Percentiles rank a stretch among this genome's conserved stretches.
Conservation (phyloP, 1,284 basidiomycete genomes). For the Cutaneotrichosporon sp. region DNA sequence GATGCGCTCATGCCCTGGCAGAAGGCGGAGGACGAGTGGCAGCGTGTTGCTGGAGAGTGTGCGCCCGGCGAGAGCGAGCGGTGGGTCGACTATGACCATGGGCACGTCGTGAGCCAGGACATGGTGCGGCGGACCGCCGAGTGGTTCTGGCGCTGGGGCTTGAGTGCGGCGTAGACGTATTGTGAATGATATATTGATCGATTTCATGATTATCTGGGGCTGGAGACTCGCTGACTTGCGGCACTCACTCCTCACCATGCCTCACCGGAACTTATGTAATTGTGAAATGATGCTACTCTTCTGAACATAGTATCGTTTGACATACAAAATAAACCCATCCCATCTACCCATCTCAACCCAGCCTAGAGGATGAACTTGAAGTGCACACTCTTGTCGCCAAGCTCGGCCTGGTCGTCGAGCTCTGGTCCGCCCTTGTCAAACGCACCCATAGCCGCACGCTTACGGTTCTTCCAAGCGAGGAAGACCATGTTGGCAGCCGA, state of each 20-base stretch:
- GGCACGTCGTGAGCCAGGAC: slow-evolving; percentile 48
- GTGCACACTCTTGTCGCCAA: slow-evolving; percentile 23
- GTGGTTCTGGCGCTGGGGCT: slow-evolving; percentile 50
- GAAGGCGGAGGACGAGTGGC: slow-evolving; percentile 25
- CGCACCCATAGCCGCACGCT: slow-evolving; percentile 4
- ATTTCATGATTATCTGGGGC: not conserved
- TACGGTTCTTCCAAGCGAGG: slow-evolving; percentile 27
- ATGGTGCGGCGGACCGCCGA: slow-evolving; percentile 48
- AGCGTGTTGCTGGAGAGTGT: slow-evolving; percentile 54
- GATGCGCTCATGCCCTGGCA: slow-evolving; percentile 46
- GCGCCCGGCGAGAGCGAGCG: slow-evolving; percentile 29
- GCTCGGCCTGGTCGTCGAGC: slow-evolving; percentile 11
- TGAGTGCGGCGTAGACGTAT: slow-evolving; percentile 2
- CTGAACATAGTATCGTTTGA: not conserved
- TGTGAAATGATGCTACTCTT: not conserved
- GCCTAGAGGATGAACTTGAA: slow-evolving; percentile 25
- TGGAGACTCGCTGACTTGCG: not conserved
- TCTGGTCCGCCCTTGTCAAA: not conserved
- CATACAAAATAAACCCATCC: not conserved
- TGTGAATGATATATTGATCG: too few relatives aligned
- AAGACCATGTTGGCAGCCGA: slow-evolving; percentile 30
- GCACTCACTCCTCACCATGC: not conserved
- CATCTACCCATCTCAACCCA: not conserved
- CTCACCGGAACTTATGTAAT: not conserved
- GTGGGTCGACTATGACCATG: slow-evolving; percentile 44